These are phyloP conservation scores for Maudiozyma humilis DNA, from an alignment of 1,139 yeast genomes.

Conservation along the genomic window DNA sequence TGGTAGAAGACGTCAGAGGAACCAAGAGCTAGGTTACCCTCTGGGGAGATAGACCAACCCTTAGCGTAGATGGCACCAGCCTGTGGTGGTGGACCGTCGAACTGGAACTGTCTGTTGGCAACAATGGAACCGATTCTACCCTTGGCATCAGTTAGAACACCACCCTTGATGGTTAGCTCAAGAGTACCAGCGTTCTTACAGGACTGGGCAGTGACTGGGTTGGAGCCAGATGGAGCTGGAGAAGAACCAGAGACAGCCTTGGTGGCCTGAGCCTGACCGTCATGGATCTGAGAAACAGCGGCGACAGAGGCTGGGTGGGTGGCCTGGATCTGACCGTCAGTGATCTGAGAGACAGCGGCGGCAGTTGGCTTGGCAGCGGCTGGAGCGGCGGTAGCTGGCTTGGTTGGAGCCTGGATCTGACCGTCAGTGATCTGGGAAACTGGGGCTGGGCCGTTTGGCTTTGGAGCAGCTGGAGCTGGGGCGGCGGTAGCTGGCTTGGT, in stretches of 20 bases:
- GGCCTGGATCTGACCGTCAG: conserved; percentile 49
- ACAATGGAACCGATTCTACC: conserved; percentile 81
- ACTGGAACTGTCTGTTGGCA: conserved; percentile 84
- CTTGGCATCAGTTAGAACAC: conserved; percentile 50
- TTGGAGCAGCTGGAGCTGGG: conserved; percentile 16
- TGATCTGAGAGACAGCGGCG: conserved; percentile 18
- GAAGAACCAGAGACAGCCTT: conserved; percentile 28
- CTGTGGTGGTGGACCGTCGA: conserved; percentile 88
- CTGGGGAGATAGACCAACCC: conserved; percentile 66
- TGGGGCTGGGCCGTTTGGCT: conserved; percentile 33
- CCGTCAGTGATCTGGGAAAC: conserved; percentile 52
- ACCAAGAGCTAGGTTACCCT: conserved; percentile 69
- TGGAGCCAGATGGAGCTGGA: conserved; percentile 12
- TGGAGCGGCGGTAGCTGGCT: conserved; percentile 25
- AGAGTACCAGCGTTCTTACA: conserved; percentile 47
- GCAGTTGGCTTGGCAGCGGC: conserved; percentile 28
- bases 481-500: conserved; percentile 27
- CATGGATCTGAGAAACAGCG: conserved; percentile 40
- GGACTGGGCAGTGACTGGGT: conserved; percentile 33
- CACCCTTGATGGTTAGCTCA: conserved; percentile 45
- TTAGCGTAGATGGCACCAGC: conserved; percentile 83
- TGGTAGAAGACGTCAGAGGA: conserved; percentile 60
- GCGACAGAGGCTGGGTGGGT: conserved; percentile 18
- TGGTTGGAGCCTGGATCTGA: conserved; percentile 41
- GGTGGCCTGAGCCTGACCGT: conserved; percentile 41